A percentile compares a stretch with the other conserved stretches of the same genome.
Evolutionary conservation across 257 asterid genomes (phyloP).

Genomic region (Primulina eburnea): DNA sequence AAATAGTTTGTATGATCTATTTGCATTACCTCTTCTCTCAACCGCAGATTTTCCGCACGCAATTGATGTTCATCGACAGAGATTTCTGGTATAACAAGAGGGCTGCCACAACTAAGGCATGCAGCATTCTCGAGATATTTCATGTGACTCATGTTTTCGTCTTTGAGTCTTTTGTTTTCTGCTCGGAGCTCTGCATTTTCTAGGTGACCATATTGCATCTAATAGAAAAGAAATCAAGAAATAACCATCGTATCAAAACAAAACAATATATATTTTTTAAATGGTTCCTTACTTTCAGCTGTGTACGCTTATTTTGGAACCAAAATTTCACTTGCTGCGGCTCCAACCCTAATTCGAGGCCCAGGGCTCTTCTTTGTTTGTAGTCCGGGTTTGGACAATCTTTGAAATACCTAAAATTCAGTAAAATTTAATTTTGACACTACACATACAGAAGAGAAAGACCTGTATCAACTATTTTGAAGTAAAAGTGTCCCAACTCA

Average conservation of each 20-base stretch:
- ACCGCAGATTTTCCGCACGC: conserved; percentile 32
- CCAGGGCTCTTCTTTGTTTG: conserved; percentile 29
- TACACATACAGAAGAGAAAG: neutral
- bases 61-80: conserved; percentile 40
- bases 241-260: neutral
- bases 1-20: neutral
- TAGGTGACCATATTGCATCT: conserved; percentile 35
- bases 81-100: conserved; percentile 33
- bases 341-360: conserved; percentile 30
- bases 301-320: conserved; percentile 50
- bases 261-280: neutral
- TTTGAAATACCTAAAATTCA: conserved; percentile 31
- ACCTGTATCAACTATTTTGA: no score
- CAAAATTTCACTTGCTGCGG: conserved; percentile 41
- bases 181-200: conserved; percentile 33
- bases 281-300: conserved; percentile 25
- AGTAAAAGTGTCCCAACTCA: no score
- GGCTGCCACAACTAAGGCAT: conserved; percentile 43
- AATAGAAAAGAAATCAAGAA: neutral
- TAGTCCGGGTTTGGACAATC: conserved; percentile 43
- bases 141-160: conserved; percentile 36
- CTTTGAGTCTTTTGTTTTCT: conserved; percentile 30
- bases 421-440: neutral
- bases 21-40: conserved; percentile 40
- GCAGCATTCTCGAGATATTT: conserved; percentile 36